Conservation (phyloP, 2,329 filamentous ascomycete genomes). For the Dactylellina sp. region DNA sequence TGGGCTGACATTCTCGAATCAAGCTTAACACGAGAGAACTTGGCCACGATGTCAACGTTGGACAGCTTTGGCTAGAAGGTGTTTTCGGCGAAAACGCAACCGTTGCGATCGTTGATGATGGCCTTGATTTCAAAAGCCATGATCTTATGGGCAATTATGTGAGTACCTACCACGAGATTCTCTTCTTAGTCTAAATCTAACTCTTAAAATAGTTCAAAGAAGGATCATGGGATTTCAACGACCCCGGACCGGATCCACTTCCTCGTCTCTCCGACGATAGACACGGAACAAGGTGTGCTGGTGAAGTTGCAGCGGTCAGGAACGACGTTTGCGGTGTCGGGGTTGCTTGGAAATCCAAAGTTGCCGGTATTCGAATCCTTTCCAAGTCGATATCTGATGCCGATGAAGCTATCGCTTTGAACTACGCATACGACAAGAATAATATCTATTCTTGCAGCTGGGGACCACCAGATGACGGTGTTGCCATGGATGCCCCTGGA, state of each 20-base stretch:
- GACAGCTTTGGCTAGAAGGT: constrained; percentile 87
- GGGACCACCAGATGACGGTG: constrained; percentile 94
- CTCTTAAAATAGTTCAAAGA: constrained; percentile 75
- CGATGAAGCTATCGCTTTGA: constrained; percentile 91
- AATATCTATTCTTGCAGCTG: constrained; percentile 99
- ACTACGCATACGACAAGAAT: constrained; percentile 90
- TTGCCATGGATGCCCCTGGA: constrained; percentile 92
- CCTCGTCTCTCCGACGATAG: constrained; percentile 85
- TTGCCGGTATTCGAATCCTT: constrained; percentile 88
- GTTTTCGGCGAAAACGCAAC: constrained; percentile 90
- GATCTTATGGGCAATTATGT: constrained; percentile 86
- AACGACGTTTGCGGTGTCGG: constrained; percentile 97
- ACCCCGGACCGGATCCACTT: constrained; percentile 79
- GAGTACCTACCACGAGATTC: constrained; percentile 9
- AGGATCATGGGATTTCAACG: constrained; percentile 97
- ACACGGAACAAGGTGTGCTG: constrained; percentile 93
- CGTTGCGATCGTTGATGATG: constrained; percentile 95
- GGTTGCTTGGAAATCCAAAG: constrained; percentile 89
- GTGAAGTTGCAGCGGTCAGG: constrained; percentile 89
- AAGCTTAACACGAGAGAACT: constrained; percentile 78
- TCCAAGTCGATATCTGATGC: constrained; percentile 90
- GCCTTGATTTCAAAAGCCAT: constrained; percentile 92
- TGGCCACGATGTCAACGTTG: constrained; percentile 97
- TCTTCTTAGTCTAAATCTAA: constrained; percentile 18
- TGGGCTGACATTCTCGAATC: constrained; percentile 38